These are phyloP conservation scores for Ogataea philodendri DNA, from an alignment of 805 yeast genomes.

Conservation along the genomic window DNA sequence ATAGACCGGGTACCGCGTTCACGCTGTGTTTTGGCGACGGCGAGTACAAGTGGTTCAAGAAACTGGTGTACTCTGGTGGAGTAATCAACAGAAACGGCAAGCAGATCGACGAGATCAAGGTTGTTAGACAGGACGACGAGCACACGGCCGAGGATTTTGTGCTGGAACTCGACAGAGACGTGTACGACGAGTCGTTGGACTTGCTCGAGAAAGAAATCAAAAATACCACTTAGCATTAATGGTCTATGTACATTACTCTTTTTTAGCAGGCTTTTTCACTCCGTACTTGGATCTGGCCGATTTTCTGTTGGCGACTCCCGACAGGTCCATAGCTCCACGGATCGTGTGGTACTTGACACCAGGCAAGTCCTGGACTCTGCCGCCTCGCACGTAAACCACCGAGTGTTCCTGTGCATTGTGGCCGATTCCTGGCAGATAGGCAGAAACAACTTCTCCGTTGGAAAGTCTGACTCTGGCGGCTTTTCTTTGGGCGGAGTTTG, in stretches of 20 bases:
- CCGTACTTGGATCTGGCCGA: conserved; percentile 94
- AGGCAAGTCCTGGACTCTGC: conserved; percentile 95
- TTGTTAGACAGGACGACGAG: conserved; percentile 24
- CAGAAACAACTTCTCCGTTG: conserved; percentile 84
- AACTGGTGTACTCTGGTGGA: conserved; percentile 42
- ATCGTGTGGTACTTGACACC: conserved; percentile 95
- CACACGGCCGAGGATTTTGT: conserved; percentile 26
- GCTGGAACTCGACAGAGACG: conserved; percentile 34
- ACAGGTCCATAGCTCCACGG: conserved; percentile 89
- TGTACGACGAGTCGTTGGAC: conserved; percentile 45
- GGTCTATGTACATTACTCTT: conserved; percentile 25
- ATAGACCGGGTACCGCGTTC: conserved; percentile 70
- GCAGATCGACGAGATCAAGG: conserved; percentile 34
- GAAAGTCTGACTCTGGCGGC: conserved; percentile 92
- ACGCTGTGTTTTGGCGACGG: conserved; percentile 74
- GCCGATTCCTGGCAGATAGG: conserved; percentile 98
- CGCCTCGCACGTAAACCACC: conserved; percentile 96
- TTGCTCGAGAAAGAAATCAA: conserved; percentile 43
- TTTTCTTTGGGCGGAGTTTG: conserved; percentile 96
- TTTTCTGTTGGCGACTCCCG: conserved; percentile 91
- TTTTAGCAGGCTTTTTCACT: conserved; percentile 73
- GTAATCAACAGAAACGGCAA: conserved; percentile 52
- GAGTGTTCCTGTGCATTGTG: conserved; percentile 98
- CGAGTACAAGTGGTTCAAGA: conserved; percentile 65
- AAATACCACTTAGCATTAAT: conserved; percentile 10